A percentile compares a stretch with the other conserved stretches of the same genome.
phyloP scores from a whole-genome alignment of 2,329 filamentous ascomycete species.

The Monilinia fructigena region DNA sequence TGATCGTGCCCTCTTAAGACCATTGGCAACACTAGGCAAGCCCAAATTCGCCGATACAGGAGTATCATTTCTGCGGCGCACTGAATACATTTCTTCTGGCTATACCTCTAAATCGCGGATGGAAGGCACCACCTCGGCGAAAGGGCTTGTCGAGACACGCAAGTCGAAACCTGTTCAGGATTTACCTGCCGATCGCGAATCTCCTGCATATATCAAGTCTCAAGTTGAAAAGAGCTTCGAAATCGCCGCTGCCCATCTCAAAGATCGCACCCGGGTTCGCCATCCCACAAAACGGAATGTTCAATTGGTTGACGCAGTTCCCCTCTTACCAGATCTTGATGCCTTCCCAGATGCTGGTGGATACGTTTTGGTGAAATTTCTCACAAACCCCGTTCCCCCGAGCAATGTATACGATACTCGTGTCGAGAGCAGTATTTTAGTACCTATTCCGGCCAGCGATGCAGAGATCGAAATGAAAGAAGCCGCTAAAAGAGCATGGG shows the following conservation, averaged over 20 bases:
- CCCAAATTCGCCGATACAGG: constrained; percentile 71
- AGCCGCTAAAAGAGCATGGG: constrained; percentile 53
- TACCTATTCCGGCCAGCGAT: constrained; percentile 56
- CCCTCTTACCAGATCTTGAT: constrained; percentile 63
- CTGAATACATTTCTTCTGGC: constrained; percentile 81
- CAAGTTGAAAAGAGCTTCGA: constrained; percentile 65
- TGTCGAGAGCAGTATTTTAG: constrained; percentile 60
- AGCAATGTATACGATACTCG: constrained; percentile 57
- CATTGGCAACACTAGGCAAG: constrained; percentile 81
- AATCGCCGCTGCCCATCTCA: constrained; percentile 52
- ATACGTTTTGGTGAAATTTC: constrained; percentile 69
- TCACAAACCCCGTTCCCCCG: constrained; percentile 59
- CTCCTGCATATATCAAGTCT: constrained; percentile 64
- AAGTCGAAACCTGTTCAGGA: constrained; percentile 48
- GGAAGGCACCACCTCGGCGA: constrained; percentile 52
- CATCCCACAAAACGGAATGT: constrained; percentile 58
- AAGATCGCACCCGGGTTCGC: constrained; percentile 53
- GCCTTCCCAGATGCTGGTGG: constrained; percentile 69
- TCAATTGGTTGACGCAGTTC: constrained; percentile 58
- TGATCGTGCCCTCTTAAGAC: constrained; percentile 80
- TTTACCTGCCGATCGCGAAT: constrained; percentile 51
- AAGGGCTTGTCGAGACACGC: constrained; percentile 47
- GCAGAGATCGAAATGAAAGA: constrained; percentile 52
- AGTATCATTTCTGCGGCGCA: constrained; percentile 91
- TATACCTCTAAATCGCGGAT: constrained; percentile 49